phyloP scores from a whole-genome alignment of 371 early-diverging fungal genomes.

The Mucor indicus region DNA sequence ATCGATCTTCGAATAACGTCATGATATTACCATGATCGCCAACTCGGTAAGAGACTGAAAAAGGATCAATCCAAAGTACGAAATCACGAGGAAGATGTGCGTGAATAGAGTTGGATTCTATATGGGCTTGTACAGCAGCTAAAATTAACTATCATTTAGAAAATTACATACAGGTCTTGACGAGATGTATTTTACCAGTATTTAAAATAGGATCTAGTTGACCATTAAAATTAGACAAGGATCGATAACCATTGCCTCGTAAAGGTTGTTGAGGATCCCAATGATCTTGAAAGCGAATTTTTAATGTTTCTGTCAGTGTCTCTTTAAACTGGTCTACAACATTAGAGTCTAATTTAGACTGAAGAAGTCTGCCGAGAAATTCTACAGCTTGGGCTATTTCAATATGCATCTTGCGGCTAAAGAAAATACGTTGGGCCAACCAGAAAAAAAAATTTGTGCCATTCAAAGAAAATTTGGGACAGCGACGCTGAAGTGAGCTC shows the following conservation, averaged over 20 bases:
- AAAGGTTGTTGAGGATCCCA: slow-evolving; percentile 72
- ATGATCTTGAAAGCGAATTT: slow-evolving; percentile 55
- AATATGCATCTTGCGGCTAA: slow-evolving; percentile 61
- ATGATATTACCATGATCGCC: slow-evolving; percentile 76
- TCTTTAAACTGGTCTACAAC: slow-evolving; percentile 35
- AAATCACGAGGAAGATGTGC: slow-evolving; percentile 68
- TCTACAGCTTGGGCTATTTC: slow-evolving; percentile 63
- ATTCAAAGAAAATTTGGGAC: no score
- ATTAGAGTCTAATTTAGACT: slow-evolving; percentile 41
- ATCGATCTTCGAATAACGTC: slow-evolving; percentile 70
- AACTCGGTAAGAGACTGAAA: slow-evolving; percentile 68
- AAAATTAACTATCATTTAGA: no score
- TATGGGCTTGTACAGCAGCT: slow-evolving; percentile 29
- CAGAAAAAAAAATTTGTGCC: no score
- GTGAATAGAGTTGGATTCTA: slow-evolving; percentile 22
- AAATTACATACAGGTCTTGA: background rate
- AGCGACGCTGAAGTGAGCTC: no score
- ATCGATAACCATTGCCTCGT: slow-evolving; percentile 74
- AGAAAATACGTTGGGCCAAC: no score
- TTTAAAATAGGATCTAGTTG: slow-evolving; percentile 62
- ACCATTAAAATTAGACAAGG: slow-evolving; percentile 69
- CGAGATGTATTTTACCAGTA: slow-evolving; percentile 24
- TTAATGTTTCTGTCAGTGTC: slow-evolving; percentile 40
- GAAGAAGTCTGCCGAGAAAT: slow-evolving; percentile 56
- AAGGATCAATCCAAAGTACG: slow-evolving; percentile 85